A percentile compares a stretch with the other conserved stretches of the same genome.
phyloP scores from a whole-genome alignment of 2,329 filamentous ascomycete genomes.

The Albophoma yamanashiensis region DNA sequence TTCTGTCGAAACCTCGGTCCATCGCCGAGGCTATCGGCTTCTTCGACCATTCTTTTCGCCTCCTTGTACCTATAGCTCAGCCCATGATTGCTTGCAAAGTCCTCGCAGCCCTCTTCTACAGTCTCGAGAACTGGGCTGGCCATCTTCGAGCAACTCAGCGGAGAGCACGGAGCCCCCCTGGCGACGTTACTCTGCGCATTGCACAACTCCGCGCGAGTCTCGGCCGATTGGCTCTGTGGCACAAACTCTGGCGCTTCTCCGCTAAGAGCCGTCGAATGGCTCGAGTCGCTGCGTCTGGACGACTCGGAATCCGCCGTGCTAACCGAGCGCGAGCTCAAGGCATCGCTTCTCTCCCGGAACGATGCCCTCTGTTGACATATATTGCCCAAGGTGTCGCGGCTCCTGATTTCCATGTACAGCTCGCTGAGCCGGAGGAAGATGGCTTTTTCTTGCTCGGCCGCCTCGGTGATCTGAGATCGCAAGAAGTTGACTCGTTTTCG shows the following conservation, averaged over 20 bases:
- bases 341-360: not conserved
- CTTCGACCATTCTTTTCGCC: not conserved
- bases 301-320: not conserved
- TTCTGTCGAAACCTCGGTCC: not conserved
- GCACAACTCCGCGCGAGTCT: not conserved
- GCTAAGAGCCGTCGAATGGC: conserved; percentile 13
- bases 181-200: not conserved
- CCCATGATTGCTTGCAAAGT: conserved; percentile 6
- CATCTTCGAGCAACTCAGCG: not conserved
- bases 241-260: conserved; percentile 20
- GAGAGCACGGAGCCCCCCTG: not conserved
- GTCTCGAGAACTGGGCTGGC: conserved; percentile 9
- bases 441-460: conserved; percentile 32
- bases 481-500: conserved; percentile 32
- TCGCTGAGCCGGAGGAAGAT: conserved; percentile 37
- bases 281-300: not conserved
- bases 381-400: conserved; percentile 26
- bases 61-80: not conserved
- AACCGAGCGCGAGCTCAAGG: not conserved
- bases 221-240: conserved; percentile 6
- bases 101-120: conserved; percentile 13
- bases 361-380: conserved; percentile 13
- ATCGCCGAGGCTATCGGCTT: not conserved
- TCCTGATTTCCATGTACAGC: conserved; percentile 36
- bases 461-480: conserved; percentile 30